Evolutionary conservation across 805 yeast species (phyloP), one percentile per base, ranked within the genome.

Genomic region (Ogataea pilisensis): DNA sequence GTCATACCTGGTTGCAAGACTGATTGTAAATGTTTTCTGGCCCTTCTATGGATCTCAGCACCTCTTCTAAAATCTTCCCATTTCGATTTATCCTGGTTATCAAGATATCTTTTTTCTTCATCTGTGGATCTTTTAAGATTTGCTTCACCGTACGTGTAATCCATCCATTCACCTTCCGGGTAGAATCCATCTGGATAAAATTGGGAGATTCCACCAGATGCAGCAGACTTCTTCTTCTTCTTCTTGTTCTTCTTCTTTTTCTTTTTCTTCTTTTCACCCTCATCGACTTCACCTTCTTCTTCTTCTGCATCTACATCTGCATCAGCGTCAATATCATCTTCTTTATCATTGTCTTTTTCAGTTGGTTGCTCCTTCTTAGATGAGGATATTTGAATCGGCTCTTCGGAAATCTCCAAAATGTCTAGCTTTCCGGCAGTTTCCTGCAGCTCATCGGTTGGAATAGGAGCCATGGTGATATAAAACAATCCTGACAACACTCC

Each of bases 61-160:
- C 90, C 99, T 58, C 88, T 88, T 57, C 99, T 79, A 66, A 89
- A 81, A 46, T 90, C 96, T 48, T 89, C 82, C 85, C 95, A 86
- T 39, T 70, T 73, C 42, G 72, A 72, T 50, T 72, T 69, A 51
- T 71, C 73, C 52, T 76, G 78, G 43, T 86, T 74, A 51, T 85
- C 93, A 51, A 81, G 63, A 52, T 86, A 82, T 50, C 96, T 72
- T 61, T 80, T 76, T 59, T 93, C 99, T 57, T 87, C 97, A 49
- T 80, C 81, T 0, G 96, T 88, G 20, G 85, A 76, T 48, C 99
- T 76, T 57, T 77, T 76, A 39, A 78, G 64, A 57, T 80, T 80
- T 42, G 84, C 88, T 45, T 76, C 75, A 9, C 46, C 44, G 13
- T 57, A 61, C 9, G 77, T 78, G 57, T 90, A 88, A 41, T 88